These are phyloP conservation scores for Malassezia obtusa DNA, from an alignment of 1,284 basidiomycete species.

Conservation along the genomic window DNA sequence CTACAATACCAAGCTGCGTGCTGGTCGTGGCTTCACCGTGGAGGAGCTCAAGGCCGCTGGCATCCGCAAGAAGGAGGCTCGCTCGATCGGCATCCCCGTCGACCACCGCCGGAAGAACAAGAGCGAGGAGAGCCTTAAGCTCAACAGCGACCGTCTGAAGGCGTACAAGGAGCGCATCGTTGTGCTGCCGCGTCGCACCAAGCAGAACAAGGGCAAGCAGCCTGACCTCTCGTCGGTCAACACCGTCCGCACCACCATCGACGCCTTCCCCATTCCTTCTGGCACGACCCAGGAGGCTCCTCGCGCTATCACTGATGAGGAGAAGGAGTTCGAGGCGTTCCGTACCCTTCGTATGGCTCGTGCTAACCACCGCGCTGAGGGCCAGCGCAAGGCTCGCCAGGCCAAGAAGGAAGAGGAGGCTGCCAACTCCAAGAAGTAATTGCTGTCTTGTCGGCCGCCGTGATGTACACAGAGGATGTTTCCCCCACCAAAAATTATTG, in stretches of 20 bases:
- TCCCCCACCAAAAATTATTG: constrained; percentile 10
- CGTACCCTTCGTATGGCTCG: constrained; percentile 77
- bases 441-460: not conserved
- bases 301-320: constrained; percentile 84
- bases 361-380: constrained; percentile 73
- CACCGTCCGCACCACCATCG: constrained; percentile 58
- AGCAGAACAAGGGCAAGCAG: constrained; percentile 82
- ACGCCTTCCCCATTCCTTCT: constrained; percentile 55
- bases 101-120: constrained; percentile 95
- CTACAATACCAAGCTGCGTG: constrained; percentile 97
- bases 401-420: constrained; percentile 75
- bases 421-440: constrained; percentile 81
- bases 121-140: constrained; percentile 89
- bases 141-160: constrained; percentile 90
- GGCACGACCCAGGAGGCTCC: constrained; percentile 66
- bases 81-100: constrained; percentile 83
- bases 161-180: constrained; percentile 71
- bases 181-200: constrained; percentile 68
- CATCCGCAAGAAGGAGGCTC: constrained; percentile 85
- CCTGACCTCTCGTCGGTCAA: constrained; percentile 68
- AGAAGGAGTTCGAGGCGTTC: constrained; percentile 74
- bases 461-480: constrained; percentile 18
- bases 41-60: constrained; percentile 95
- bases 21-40: constrained; percentile 92
- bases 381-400: constrained; percentile 64